phyloP scores from a whole-genome alignment of 1,284 basidiomycete genomes.

The Trichosporon sp. region DNA sequence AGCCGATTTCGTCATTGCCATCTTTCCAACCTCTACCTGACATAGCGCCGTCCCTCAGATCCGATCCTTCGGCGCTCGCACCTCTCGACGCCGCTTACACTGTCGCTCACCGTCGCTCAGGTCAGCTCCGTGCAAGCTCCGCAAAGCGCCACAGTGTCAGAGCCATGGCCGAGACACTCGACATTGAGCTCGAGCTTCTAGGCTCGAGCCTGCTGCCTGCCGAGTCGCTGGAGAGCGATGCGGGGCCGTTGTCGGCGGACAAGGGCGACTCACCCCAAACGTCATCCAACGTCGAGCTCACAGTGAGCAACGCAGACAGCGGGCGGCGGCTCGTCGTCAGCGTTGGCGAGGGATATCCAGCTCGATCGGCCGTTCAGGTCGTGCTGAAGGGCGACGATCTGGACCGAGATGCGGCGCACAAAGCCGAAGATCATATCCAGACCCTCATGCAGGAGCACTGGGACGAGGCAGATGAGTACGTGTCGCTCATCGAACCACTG shows the following conservation, averaged over 20 bases:
- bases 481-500: slow-evolving; percentile 44
- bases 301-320: slow-evolving; percentile 49
- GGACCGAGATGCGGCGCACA: slow-evolving; percentile 19
- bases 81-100: background rate
- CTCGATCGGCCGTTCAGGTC: slow-evolving; percentile 15
- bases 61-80: background rate
- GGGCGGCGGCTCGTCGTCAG: slow-evolving; percentile 48
- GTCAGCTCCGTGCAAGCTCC: background rate
- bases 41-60: background rate
- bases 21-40: background rate
- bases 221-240: slow-evolving; percentile 51
- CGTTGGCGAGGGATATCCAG: slow-evolving; percentile 44
- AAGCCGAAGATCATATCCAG: slow-evolving; percentile 54
- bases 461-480: slow-evolving; percentile 51
- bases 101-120: background rate
- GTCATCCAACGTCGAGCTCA: slow-evolving; percentile 23
- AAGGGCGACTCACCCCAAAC: background rate
- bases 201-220: slow-evolving; percentile 58
- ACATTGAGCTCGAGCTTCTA: slow-evolving; percentile 39
- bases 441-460: slow-evolving; percentile 47
- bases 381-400: slow-evolving; percentile 49
- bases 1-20: background rate
- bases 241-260: slow-evolving; percentile 8
- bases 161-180: slow-evolving; percentile 17
- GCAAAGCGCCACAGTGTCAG: background rate